Conservation (phyloP, 768 basidiomycete genomes). For the Rhizopogon roseolus region DNA sequence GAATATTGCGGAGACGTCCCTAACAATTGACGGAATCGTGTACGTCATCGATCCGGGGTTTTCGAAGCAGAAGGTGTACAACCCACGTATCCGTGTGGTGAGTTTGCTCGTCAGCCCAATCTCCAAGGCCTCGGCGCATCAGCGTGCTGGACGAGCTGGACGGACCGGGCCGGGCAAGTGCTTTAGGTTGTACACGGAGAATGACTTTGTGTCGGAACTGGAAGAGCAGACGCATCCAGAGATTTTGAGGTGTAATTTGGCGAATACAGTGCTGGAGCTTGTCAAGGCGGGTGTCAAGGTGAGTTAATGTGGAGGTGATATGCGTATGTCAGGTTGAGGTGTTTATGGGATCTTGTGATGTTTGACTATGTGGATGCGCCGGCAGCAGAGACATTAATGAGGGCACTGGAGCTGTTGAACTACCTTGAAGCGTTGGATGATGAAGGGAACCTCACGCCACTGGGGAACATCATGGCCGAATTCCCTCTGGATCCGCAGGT, state of each 20-base stretch:
- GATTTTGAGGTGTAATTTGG: slow-evolving; percentile 89
- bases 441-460: slow-evolving; percentile 82
- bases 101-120: slow-evolving; percentile 93
- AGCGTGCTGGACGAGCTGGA: slow-evolving; percentile 94
- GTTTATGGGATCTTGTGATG: slow-evolving; percentile 61
- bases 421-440: slow-evolving; percentile 91
- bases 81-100: slow-evolving; percentile 95
- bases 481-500: slow-evolving; percentile 99
- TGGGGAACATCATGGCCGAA: slow-evolving; percentile 93
- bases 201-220: slow-evolving; percentile 92
- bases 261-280: slow-evolving; percentile 89
- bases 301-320: slow-evolving; percentile 1
- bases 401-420: slow-evolving; percentile 90
- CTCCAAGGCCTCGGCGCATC: slow-evolving; percentile 94
- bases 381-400: slow-evolving; percentile 95
- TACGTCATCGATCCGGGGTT: slow-evolving; percentile 98
- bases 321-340: background rate
- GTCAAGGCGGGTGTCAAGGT: slow-evolving; percentile 93
- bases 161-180: slow-evolving; percentile 96
- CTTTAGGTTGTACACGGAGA: slow-evolving; percentile 94
- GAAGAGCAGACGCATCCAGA: slow-evolving; percentile 98
- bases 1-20: slow-evolving; percentile 95
- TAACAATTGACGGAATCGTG: slow-evolving; percentile 99
- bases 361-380: slow-evolving; percentile 93
- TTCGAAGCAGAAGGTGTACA: slow-evolving; percentile 98